Evolutionary conservation across 805 yeast species (phyloP).

Genomic region (Lipomyces chichibuensis): DNA sequence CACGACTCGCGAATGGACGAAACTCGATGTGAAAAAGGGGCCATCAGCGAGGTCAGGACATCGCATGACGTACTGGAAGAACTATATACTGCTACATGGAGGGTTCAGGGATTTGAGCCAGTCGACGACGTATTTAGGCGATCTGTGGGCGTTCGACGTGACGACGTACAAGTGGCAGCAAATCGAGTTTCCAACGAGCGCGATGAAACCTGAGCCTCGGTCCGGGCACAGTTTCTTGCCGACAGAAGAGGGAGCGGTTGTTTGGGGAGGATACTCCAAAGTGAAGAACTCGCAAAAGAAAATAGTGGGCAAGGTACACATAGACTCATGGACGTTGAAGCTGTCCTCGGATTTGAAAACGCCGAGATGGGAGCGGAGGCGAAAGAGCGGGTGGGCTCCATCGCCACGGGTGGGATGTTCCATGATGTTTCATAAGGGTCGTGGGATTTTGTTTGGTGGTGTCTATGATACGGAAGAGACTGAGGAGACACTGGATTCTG

Average conservation of each 20-base stretch:
- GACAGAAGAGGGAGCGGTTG: conserved; percentile 72
- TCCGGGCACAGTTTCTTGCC: conserved; percentile 91
- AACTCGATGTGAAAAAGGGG: conserved; percentile 66
- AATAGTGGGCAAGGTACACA: conserved; percentile 86
- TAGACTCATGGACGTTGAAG: conserved; percentile 83
- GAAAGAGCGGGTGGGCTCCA: conserved; percentile 88
- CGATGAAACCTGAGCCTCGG: conserved; percentile 83
- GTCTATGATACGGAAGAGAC: conserved; percentile 95
- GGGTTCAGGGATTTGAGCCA: conserved; percentile 91
- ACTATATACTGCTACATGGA: conserved; percentile 80
- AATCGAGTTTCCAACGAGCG: conserved; percentile 80
- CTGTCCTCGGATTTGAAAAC: conserved; percentile 82
- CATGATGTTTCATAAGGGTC: conserved; percentile 82
- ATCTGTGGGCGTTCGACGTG: conserved; percentile 90
- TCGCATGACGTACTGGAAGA: conserved; percentile 88
- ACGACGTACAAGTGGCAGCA: conserved; percentile 89
- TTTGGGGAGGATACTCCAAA: conserved; percentile 94
- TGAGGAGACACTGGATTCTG: conserved; percentile 85
- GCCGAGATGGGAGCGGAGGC: conserved; percentile 84
- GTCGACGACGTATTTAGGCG: conserved; percentile 79
- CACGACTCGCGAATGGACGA: conserved; percentile 84
- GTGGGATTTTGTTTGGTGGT: conserved; percentile 94
- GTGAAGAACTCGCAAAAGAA: conserved; percentile 82
- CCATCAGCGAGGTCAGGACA: conserved; percentile 94
- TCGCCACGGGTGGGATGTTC: conserved; percentile 94